Evolutionary conservation across 495 filamentous ascomycete species (phyloP), one percentile per base, ranked within the genome.

Genomic region (Penicillium goetzii): DNA sequence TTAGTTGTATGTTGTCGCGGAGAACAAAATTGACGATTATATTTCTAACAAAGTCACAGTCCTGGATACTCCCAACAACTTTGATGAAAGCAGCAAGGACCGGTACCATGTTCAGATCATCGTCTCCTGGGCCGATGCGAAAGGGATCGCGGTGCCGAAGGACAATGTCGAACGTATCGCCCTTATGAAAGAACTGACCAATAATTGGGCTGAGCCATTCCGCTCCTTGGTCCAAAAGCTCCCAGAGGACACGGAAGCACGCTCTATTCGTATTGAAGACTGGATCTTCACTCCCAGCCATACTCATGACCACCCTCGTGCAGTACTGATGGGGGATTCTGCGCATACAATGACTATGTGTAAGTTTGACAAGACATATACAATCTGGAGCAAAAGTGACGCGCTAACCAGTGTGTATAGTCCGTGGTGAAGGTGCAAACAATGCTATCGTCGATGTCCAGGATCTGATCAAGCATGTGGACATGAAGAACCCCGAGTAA

Each of bases 261-360:
- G 83, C 47, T 73, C 74, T 5, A 78, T 90, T 26, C 75, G 76
- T 28, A 67, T 89, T 7, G 80, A 80, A 26, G 88, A 90, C 69
- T 89, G 84, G 84, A 75, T 78, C 65, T 57, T 79, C 59, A 58
- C 56, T 2, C 62, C 70, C 50, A 62, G 71, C 34, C 60, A 63
- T 9, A 41, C 56, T 8, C 75, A 78, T 38, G 56, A 30, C 4
- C 73, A 72, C 43, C 80, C 80, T 5, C 73, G 76, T 15, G 80
- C 79, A 9, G 80, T 83, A 2, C 64, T 86, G 4, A 67, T 81
- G 12, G 81, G 82, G 0, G 84, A 86, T 61, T 78, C 84, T 2
- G 83, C 82, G 14, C 84, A 87, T 66, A 76, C 84, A 30, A 86
- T 88, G 81, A 81, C 76, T 4, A 84, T 84, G 84, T 85, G 82